Percentiles rank a stretch among this genome's conserved stretches.
Evolutionary conservation across 2,329 filamentous ascomycete species (phyloP).

Genomic region (Verticillium albo-atrum): DNA sequence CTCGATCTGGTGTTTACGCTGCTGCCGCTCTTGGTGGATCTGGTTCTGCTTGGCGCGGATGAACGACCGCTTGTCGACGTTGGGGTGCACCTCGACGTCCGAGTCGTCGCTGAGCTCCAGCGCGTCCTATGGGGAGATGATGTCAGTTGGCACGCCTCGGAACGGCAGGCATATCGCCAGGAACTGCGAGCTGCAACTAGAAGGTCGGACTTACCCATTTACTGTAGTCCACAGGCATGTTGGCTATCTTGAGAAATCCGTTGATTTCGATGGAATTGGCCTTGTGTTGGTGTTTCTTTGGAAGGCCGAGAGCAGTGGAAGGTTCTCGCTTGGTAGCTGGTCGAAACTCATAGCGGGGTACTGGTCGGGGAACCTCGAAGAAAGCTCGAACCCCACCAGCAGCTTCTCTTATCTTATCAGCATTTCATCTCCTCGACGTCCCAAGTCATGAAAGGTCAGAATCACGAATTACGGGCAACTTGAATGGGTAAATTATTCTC

Average conservation of each 20-base stretch:
- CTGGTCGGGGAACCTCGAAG: neutral
- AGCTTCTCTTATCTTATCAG: neutral
- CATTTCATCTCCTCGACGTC: neutral
- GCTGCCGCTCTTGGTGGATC: slow-evolving; percentile 85
- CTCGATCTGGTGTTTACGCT: slow-evolving; percentile 83
- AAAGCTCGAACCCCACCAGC: neutral
- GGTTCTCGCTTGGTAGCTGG: slow-evolving; percentile 11
- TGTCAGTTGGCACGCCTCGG: slow-evolving; percentile 9
- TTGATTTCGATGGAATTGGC: neutral
- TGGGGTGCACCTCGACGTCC: slow-evolving; percentile 96
- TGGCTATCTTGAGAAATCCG: slow-evolving; percentile 9
- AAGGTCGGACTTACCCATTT: slow-evolving; percentile 56
- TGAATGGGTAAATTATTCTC: neutral
- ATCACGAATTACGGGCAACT: no score
- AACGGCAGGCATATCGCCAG: no score
- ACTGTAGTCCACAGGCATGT: slow-evolving; percentile 56
- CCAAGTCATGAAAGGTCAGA: no score
- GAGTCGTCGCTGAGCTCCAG: slow-evolving; percentile 98
- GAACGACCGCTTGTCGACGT: slow-evolving; percentile 97
- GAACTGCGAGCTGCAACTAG: neutral
- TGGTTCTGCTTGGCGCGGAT: slow-evolving; percentile 97
- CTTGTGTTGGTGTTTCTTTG: slow-evolving; percentile 8
- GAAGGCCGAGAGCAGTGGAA: slow-evolving; percentile 6
- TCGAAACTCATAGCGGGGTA: neutral
- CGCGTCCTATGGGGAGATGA: slow-evolving; percentile 54